phyloP scores from a whole-genome alignment of 495 filamentous ascomycete genomes.

The Penicillium coprophilum region DNA sequence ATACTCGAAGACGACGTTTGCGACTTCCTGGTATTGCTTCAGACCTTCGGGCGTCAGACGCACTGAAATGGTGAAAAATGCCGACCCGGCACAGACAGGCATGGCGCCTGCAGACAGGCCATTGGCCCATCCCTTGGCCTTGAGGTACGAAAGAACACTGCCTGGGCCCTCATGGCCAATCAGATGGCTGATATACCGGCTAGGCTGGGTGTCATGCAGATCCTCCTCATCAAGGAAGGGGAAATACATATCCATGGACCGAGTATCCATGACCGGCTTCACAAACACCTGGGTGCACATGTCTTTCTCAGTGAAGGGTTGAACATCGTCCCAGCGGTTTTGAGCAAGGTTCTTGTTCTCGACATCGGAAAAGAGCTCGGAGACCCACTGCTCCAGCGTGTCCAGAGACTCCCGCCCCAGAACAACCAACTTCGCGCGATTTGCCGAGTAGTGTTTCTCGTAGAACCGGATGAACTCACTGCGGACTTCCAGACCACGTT shows the following conservation, averaged over 20 bases:
- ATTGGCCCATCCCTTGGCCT: slow-evolving; percentile 94
- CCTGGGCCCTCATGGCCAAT: slow-evolving; percentile 97
- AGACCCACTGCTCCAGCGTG: slow-evolving; percentile 82
- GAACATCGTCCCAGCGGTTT: slow-evolving; percentile 76
- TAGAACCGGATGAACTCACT: slow-evolving; percentile 96
- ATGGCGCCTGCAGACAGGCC: slow-evolving; percentile 75
- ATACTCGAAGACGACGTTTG: slow-evolving; percentile 91
- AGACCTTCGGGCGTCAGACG: slow-evolving; percentile 83
- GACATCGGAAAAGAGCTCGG: slow-evolving; percentile 79
- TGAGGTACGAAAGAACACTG: slow-evolving; percentile 92
- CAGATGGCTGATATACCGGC: slow-evolving; percentile 86
- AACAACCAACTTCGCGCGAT: slow-evolving; percentile 92
- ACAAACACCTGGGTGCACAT: slow-evolving; percentile 83
- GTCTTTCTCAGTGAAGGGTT: slow-evolving; percentile 65
- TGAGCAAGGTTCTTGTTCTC: slow-evolving; percentile 80
- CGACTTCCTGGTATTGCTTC: slow-evolving; percentile 81
- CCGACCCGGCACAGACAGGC: slow-evolving; percentile 76
- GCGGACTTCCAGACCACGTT: slow-evolving; percentile 80
- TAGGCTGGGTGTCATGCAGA: slow-evolving; percentile 79
- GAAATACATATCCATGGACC: slow-evolving; percentile 82
- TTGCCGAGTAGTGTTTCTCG: slow-evolving; percentile 87
- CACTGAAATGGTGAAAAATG: slow-evolving; percentile 78
- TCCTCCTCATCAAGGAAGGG: slow-evolving; percentile 87
- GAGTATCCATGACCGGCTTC: slow-evolving; percentile 93
- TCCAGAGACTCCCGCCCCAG: slow-evolving; percentile 88